These are phyloP conservation scores for Cucumis cinereus DNA, from an alignment of 306 rosid genomes.

Conservation along the genomic window DNA sequence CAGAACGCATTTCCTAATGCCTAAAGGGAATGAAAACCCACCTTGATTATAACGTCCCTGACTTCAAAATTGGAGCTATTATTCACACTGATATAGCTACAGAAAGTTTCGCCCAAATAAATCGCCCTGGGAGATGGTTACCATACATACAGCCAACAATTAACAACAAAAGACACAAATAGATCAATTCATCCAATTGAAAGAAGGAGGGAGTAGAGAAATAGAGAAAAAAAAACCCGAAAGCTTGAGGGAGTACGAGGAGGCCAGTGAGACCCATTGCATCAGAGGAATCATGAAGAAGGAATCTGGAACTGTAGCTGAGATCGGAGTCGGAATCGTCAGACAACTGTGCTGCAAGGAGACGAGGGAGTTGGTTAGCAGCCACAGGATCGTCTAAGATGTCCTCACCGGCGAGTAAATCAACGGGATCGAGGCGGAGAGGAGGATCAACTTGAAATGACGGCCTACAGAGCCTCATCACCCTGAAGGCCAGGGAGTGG, in stretches of 20 bases:
- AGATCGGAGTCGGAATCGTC: conserved; percentile 42
- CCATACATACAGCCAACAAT: neutral
- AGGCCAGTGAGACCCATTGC: conserved; percentile 90
- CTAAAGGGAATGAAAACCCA: neutral
- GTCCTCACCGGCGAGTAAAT: conserved; percentile 84
- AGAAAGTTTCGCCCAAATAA: conserved; percentile 91
- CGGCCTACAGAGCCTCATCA: conserved; percentile 83
- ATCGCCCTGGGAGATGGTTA: conserved; percentile 50
- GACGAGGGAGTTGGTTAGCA: conserved; percentile 27
- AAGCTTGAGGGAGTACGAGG: conserved; percentile 96
- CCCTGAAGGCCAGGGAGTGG: conserved; percentile 80
- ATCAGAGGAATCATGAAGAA: conserved; percentile 59
- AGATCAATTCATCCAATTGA: neutral
- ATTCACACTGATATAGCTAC: conserved; percentile 86
- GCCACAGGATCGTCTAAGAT: conserved; percentile 60
- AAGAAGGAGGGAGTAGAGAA: neutral
- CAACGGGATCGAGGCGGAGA: conserved; percentile 66
- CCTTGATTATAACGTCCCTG: conserved; percentile 73
- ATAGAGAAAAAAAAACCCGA: conserved; percentile 36
- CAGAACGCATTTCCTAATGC: neutral
- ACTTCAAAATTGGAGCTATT: conserved; percentile 88
- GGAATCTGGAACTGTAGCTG: conserved; percentile 53
- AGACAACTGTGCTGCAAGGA: conserved; percentile 12
- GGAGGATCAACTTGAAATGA: conserved; percentile 82
- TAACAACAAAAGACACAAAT: neutral